These are phyloP conservation scores for Fusarium gaditjirri DNA, from an alignment of 2,329 filamentous ascomycete genomes.

Conservation along the genomic window DNA sequence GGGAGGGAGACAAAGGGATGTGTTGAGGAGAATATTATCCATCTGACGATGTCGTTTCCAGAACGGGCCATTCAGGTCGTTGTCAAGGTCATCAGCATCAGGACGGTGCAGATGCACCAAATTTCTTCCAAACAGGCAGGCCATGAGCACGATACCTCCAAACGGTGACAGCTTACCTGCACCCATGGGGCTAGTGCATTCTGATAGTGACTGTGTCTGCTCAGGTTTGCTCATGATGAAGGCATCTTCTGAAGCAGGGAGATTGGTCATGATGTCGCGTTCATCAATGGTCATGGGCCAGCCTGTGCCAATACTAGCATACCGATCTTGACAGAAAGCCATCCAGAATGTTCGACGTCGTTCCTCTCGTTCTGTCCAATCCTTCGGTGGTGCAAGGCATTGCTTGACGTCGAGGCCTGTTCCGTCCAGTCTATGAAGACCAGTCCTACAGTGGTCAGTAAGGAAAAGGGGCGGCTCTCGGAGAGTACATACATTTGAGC, in stretches of 20 bases:
- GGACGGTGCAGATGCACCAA: conserved; percentile 91
- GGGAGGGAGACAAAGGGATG: conserved; percentile 82
- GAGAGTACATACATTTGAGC: conserved; percentile 75
- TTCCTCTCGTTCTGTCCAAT: conserved; percentile 96
- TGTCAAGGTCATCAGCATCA: conserved; percentile 80
- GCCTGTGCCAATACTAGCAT: conserved; percentile 94
- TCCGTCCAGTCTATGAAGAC: conserved; percentile 87
- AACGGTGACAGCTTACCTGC: conserved; percentile 79
- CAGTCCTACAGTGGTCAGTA: conserved; percentile 74
- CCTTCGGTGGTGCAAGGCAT: conserved; percentile 83
- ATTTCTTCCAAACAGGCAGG: conserved; percentile 91
- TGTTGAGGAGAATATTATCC: conserved; percentile 91
- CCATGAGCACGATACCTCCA: conserved; percentile 83
- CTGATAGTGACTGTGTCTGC: conserved; percentile 74
- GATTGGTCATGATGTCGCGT: conserved; percentile 85
- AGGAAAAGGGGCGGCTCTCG: neutral
- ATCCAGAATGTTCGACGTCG: conserved; percentile 94
- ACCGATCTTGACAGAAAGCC: conserved; percentile 89
- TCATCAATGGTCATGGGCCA: conserved; percentile 98
- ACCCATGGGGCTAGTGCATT: conserved; percentile 77
- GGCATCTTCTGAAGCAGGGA: conserved; percentile 86
- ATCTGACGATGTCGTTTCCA: conserved; percentile 93
- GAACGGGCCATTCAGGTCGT: conserved; percentile 91
- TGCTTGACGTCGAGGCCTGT: conserved; percentile 89
- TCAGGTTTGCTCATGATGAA: conserved; percentile 84